Evolutionary conservation across 495 filamentous ascomycete species (phyloP).

Genomic region (Chaetomidium leptoderma): DNA sequence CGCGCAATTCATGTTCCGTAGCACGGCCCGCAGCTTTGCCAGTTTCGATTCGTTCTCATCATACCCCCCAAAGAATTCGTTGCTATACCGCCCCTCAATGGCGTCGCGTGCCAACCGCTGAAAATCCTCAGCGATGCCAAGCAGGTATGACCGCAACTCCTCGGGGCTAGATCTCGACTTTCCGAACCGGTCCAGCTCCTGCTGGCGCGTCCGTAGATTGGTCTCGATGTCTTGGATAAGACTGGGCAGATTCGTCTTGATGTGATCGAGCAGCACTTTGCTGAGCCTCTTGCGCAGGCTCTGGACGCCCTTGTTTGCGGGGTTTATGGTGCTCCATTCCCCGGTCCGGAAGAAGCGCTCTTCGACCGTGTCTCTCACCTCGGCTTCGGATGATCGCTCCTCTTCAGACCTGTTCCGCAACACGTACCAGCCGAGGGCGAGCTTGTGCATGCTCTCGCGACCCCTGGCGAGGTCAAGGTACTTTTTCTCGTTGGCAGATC

Average conservation of each 20-base stretch:
- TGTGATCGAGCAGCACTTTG: conserved; percentile 29
- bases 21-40: conserved; percentile 25
- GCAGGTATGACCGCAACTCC: conserved; percentile 29
- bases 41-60: conserved; percentile 19
- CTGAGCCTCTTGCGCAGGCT: conserved; percentile 33
- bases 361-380: conserved; percentile 40
- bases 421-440: conserved; percentile 56
- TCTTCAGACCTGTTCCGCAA: conserved; percentile 56
- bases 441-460: conserved; percentile 17
- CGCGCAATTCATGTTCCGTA: conserved; percentile 24
- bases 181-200: conserved; percentile 26
- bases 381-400: conserved; percentile 25
- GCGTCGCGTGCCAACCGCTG: conserved; percentile 29
- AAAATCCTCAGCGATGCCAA: conserved; percentile 28
- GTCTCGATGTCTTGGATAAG: conserved; percentile 30
- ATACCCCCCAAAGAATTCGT: conserved; percentile 29
- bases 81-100: conserved; percentile 30
- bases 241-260: conserved; percentile 27
- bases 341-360: conserved; percentile 38
- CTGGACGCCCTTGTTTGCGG: conserved; percentile 28
- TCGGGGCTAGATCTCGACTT: conserved; percentile 23
- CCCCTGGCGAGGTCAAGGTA: conserved; percentile 18
- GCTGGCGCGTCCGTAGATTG: conserved; percentile 14
- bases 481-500: conserved; percentile 8
- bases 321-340: conserved; percentile 34